Evolutionary conservation across 305 asterid species (phyloP).

Genomic region (Stenogyne calaminthoides): DNA sequence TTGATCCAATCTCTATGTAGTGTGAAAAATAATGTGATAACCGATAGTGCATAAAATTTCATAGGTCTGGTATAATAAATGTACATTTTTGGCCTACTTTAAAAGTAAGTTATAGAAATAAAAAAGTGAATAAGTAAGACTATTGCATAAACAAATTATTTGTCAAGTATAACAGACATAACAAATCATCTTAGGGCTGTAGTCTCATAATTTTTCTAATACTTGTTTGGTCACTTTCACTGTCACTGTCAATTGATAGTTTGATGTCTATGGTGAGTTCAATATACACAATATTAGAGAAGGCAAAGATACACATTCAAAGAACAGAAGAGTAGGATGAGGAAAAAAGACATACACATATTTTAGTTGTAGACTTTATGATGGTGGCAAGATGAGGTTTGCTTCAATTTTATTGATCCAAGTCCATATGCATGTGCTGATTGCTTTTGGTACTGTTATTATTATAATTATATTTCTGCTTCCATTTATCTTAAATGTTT

Average conservation of each 20-base stretch:
- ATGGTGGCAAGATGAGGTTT: slow-evolving; percentile 15
- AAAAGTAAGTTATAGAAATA: slow-evolving; percentile 19
- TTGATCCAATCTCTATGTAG: slow-evolving; percentile 15
- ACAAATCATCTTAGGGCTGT: slow-evolving; percentile 9
- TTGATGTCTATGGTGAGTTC: slow-evolving; percentile 18
- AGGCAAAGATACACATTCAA: slow-evolving; percentile 1
- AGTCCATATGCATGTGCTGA: slow-evolving; percentile 7
- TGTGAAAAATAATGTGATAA: slow-evolving; percentile 8
- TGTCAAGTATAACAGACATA: neutral
- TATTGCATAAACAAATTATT: slow-evolving; percentile 14
- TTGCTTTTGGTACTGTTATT: slow-evolving; percentile 17
- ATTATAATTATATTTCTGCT: neutral
- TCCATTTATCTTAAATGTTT: slow-evolving; percentile 23
- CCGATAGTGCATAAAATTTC: neutral
- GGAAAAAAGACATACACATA: neutral
- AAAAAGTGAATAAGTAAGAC: slow-evolving; percentile 13
- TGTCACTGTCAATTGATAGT: neutral
- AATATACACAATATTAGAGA: slow-evolving; percentile 10
- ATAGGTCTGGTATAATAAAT: slow-evolving; percentile 4
- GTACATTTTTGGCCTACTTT: neutral
- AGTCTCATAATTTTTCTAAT: slow-evolving; percentile 3
- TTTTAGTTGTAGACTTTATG: slow-evolving; percentile 4
- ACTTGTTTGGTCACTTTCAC: neutral
- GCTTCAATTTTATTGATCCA: neutral
- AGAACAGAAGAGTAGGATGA: slow-evolving; percentile 13